Evolutionary conservation across 176 grass and related monocot genomes (phyloP).

Genomic region (Sorghum bicolor): DNA sequence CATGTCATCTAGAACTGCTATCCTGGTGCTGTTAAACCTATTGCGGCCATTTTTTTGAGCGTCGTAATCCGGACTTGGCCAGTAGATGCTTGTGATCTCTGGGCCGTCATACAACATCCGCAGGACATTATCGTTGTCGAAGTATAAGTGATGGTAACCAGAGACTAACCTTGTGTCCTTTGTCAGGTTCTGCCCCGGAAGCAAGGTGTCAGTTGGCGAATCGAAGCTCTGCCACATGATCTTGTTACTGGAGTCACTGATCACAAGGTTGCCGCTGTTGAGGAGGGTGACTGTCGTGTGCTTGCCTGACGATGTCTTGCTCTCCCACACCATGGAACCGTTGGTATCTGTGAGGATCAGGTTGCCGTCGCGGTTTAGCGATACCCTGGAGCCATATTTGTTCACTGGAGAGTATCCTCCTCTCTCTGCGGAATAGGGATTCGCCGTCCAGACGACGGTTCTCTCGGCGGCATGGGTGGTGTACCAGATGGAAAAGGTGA

Average conservation of each 20-base stretch:
- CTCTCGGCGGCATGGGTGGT: slow-evolving; percentile 28
- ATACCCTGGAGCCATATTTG: slow-evolving; percentile 46
- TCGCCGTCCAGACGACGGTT: slow-evolving; percentile 66
- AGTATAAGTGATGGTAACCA: slow-evolving; percentile 53
- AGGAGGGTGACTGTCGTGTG: slow-evolving; percentile 46
- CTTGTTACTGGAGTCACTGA: slow-evolving; percentile 36
- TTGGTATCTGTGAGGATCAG: slow-evolving; percentile 60
- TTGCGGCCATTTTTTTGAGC: slow-evolving; percentile 28
- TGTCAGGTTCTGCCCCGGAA: slow-evolving; percentile 46
- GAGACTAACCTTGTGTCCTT: slow-evolving; percentile 55
- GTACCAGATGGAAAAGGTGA: slow-evolving; percentile 71
- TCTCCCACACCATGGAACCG: slow-evolving; percentile 59
- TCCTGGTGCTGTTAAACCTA: slow-evolving; percentile 58
- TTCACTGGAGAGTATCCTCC: slow-evolving; percentile 46
- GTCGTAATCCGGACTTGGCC: slow-evolving; percentile 48
- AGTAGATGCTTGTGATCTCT: slow-evolving; percentile 67
- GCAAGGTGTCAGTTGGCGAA: slow-evolving; percentile 56
- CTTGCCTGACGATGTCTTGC: slow-evolving; percentile 39
- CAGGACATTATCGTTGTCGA: slow-evolving; percentile 71
- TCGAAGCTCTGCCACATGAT: slow-evolving; percentile 58
- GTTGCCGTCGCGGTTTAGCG: slow-evolving; percentile 51
- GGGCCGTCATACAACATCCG: slow-evolving; percentile 46
- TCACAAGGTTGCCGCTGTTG: slow-evolving; percentile 62
- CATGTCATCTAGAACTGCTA: slow-evolving; percentile 44
- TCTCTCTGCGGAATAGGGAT: slow-evolving; percentile 35